These are phyloP conservation scores for Botrytis galanthina DNA, from an alignment of 2,329 filamentous ascomycete genomes.

Conservation along the genomic window DNA sequence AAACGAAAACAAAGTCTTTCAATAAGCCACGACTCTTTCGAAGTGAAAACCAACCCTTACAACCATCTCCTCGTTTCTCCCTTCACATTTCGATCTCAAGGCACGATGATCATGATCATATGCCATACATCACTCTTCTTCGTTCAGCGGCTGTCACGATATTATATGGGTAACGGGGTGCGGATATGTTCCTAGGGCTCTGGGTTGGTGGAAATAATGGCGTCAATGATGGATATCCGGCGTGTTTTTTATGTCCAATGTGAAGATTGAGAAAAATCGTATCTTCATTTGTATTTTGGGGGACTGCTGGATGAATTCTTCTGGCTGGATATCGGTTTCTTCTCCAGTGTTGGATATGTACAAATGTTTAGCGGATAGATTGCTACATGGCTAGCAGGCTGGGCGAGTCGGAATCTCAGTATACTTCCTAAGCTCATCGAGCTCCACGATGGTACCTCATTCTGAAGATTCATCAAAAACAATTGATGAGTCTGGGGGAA, in stretches of 20 bases:
- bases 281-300: neutral
- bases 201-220: conserved; percentile 6
- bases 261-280: neutral
- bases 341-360: neutral
- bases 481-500: neutral
- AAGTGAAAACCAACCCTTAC: neutral
- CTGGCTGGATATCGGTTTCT: neutral
- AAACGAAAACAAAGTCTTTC: neutral
- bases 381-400: neutral
- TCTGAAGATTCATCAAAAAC: neutral
- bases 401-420: neutral
- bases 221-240: neutral
- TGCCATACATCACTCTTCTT: neutral
- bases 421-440: neutral
- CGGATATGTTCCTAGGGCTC: neutral
- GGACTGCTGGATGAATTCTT: neutral
- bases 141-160: neutral
- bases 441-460: neutral
- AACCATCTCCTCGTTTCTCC: neutral
- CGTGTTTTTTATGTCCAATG: neutral
- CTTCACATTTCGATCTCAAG: neutral
- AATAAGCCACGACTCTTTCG: neutral
- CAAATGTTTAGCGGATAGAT: neutral
- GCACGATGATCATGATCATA: neutral
- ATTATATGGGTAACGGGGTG: neutral